These are phyloP conservation scores for Penicillium sp. DNA, from an alignment of 2,329 filamentous ascomycete species.

Conservation along the genomic window DNA sequence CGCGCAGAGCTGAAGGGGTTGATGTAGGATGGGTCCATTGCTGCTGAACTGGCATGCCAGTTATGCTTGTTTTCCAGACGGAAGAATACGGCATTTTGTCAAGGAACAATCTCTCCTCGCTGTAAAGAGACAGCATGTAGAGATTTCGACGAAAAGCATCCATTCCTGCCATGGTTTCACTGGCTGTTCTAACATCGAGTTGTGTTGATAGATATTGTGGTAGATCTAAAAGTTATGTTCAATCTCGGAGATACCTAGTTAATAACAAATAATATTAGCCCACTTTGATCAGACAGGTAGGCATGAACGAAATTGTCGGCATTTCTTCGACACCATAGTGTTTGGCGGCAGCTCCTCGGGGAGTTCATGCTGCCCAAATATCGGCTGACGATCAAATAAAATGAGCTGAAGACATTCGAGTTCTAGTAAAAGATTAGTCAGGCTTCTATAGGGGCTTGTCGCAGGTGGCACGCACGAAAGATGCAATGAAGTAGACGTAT, in stretches of 20 bases:
- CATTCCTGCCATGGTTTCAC: not conserved
- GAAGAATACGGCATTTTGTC: constrained; percentile 4
- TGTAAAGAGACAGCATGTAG: constrained; percentile 1
- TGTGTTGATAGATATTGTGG: not conserved
- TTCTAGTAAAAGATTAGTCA: not conserved
- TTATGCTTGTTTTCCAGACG: not conserved
- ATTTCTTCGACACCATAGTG: not conserved
- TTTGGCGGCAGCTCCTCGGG: not conserved
- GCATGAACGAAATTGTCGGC: not conserved
- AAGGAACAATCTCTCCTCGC: constrained; percentile 1
- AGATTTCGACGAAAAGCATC: constrained; percentile 1
- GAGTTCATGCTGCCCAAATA: not conserved
- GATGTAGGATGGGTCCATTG: not conserved
- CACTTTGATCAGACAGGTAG: not conserved
- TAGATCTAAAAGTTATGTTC: not conserved
- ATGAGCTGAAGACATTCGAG: constrained; percentile 2
- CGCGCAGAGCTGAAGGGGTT: not conserved
- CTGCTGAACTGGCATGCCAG: not conserved
- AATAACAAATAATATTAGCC: not conserved
- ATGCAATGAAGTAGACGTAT: constrained; percentile 1
- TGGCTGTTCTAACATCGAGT: not conserved
- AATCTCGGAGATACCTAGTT: not conserved
- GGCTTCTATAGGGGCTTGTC: not conserved
- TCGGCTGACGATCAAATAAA: not conserved
- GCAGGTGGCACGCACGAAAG: not conserved